Evolutionary conservation across 2,329 filamentous ascomycete species (phyloP).

Genomic region (Ceratocystis destructans): DNA sequence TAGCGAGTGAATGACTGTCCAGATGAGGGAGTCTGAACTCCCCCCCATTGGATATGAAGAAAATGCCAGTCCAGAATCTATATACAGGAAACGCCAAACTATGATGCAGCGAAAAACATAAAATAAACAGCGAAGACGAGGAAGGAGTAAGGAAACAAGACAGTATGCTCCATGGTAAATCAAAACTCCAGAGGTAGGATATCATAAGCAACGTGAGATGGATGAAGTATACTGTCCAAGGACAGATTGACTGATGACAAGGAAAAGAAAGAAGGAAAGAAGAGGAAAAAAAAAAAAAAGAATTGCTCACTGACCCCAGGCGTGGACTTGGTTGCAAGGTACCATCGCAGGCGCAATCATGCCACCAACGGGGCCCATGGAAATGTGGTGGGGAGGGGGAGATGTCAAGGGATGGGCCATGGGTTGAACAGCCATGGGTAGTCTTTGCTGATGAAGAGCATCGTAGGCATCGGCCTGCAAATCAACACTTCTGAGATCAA

Average conservation of each 20-base stretch:
- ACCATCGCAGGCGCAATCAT: constrained; percentile 10
- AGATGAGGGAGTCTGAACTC: not conserved
- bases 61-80: constrained; percentile 1
- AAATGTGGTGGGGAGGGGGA: constrained; percentile 1
- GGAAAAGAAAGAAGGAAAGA: not conserved
- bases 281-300: not conserved
- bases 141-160: not conserved
- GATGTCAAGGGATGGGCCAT: constrained; percentile 10
- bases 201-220: constrained; percentile 16
- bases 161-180: not conserved
- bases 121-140: constrained; percentile 3
- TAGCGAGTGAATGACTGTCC: not conserved
- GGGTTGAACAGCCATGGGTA: constrained; percentile 2
- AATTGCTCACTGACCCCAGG: constrained; percentile 7
- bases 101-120: not conserved
- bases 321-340: constrained; percentile 7
- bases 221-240: not conserved
- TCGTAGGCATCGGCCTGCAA: constrained; percentile 27
- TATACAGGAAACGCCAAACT: constrained; percentile 14
- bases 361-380: constrained; percentile 10
- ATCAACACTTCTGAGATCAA: constrained; percentile 42
- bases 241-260: not conserved
- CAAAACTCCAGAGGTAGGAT: constrained; percentile 6
- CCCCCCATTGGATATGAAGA: not conserved
- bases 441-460: constrained; percentile 13